Conservation (phyloP, 768 basidiomycete genomes). For the Amyloporia xantha region DNA sequence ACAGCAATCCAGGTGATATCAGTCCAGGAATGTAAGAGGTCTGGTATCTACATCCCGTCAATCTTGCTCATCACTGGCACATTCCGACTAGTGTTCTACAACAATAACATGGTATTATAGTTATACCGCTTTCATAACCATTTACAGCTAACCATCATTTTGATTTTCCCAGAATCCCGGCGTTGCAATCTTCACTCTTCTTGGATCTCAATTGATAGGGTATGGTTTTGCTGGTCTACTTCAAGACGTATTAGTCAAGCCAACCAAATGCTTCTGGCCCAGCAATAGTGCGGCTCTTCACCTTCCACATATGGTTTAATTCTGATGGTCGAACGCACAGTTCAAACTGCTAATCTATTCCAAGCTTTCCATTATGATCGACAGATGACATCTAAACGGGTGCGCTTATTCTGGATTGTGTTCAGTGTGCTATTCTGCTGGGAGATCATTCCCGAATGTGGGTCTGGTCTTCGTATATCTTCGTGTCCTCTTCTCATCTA, state of each 20-base stretch:
- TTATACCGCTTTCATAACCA: background rate
- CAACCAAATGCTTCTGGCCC: slow-evolving; percentile 34
- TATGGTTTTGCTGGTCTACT: slow-evolving; percentile 29
- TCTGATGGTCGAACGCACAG: slow-evolving; percentile 17
- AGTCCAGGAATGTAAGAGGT: slow-evolving; percentile 24
- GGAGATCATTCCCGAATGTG: slow-evolving; percentile 35
- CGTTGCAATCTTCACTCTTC: slow-evolving; percentile 29
- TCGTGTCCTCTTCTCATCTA: background rate
- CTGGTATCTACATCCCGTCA: no score
- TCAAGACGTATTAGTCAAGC: slow-evolving; percentile 45
- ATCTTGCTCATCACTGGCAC: no score
- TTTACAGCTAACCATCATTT: background rate
- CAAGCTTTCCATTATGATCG: slow-evolving; percentile 32
- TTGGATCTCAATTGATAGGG: slow-evolving; percentile 28
- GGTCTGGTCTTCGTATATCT: slow-evolving; percentile 1
- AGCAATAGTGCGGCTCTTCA: slow-evolving; percentile 16
- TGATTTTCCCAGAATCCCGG: slow-evolving; percentile 9
- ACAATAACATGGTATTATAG: slow-evolving; percentile 24
- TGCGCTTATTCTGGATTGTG: slow-evolving; percentile 34
- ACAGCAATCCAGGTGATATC: slow-evolving; percentile 29
- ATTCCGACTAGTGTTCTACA: slow-evolving; percentile 16
- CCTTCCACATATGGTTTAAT: background rate
- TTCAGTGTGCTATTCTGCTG: slow-evolving; percentile 28
- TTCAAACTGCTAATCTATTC: slow-evolving; percentile 23
- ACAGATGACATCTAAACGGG: slow-evolving; percentile 31